These are phyloP conservation scores for Vigna angularis DNA, from an alignment of 306 rosid species.

Conservation along the genomic window DNA sequence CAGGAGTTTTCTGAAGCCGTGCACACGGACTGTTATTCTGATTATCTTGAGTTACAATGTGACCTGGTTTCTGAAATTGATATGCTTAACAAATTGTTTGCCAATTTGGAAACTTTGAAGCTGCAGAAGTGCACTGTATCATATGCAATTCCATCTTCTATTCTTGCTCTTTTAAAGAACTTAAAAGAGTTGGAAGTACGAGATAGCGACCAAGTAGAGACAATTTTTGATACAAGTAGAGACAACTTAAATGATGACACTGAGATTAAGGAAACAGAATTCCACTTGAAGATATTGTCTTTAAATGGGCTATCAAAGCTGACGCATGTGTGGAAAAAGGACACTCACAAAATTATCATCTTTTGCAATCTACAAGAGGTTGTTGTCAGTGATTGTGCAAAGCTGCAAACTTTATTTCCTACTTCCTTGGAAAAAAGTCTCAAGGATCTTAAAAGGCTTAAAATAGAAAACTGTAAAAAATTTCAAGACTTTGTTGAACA, in stretches of 20 bases:
- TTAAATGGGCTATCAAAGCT: background rate
- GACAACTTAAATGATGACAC: background rate
- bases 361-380: background rate
- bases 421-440: background rate
- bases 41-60: too few relatives aligned
- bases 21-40: too few relatives aligned
- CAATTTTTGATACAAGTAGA: background rate
- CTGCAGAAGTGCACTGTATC: background rate
- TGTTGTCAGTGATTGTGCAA: background rate
- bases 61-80: too few relatives aligned
- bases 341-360: background rate
- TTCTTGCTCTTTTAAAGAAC: background rate
- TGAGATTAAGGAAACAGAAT: background rate
- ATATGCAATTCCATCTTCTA: constrained; percentile 2
- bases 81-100: background rate
- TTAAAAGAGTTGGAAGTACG: constrained; percentile 16
- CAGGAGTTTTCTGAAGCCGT: background rate
- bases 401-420: constrained; percentile 7
- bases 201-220: background rate
- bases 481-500: background rate
- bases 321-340: background rate
- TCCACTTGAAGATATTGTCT: background rate
- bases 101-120: background rate
- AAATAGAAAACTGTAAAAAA: background rate
- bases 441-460: background rate